These are phyloP conservation scores for Paramecium octaurelia DNA, from an alignment of 73 alveolate genomes.

Conservation along the genomic window DNA sequence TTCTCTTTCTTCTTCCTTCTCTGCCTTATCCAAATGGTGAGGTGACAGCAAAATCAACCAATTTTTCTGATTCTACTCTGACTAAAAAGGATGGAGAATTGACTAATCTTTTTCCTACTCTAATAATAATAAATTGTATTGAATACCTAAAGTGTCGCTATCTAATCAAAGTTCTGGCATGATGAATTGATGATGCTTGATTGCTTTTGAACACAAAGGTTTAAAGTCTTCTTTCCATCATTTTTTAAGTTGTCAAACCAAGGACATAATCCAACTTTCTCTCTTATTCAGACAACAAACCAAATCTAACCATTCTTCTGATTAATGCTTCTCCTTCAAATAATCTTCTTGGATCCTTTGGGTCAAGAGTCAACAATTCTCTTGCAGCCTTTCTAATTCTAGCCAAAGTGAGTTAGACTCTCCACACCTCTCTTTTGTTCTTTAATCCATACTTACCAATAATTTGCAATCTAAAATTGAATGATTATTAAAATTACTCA, in stretches of 20 bases:
- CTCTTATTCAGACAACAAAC: slow-evolving; percentile 89
- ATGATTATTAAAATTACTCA: slow-evolving; percentile 65
- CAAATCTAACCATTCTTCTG: slow-evolving; percentile 96
- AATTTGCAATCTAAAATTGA: slow-evolving; percentile 72
- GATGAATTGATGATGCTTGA: slow-evolving; percentile 91
- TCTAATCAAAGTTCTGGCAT: slow-evolving; percentile 95
- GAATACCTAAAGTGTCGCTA: slow-evolving; percentile 89
- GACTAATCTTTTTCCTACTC: slow-evolving; percentile 96
- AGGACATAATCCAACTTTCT: slow-evolving; percentile 97
- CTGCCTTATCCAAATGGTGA: slow-evolving; percentile 83
- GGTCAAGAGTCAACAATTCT: slow-evolving; percentile 95
- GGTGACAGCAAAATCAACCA: slow-evolving; percentile 88
- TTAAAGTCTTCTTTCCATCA: slow-evolving; percentile 98
- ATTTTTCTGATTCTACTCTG: slow-evolving; percentile 93
- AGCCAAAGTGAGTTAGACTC: slow-evolving; percentile 93
- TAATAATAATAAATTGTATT: neutral
- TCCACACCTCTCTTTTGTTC: slow-evolving; percentile 99
- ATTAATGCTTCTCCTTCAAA: slow-evolving; percentile 96
- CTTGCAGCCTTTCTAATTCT: slow-evolving; percentile 98
- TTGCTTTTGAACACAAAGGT: slow-evolving; percentile 89
- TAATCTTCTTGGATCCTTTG: slow-evolving; percentile 92
- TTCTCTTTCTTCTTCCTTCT: slow-evolving; percentile 86
- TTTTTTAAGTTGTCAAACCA: slow-evolving; percentile 85
- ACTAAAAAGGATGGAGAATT: slow-evolving; percentile 97
- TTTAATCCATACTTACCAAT: slow-evolving; percentile 96